phyloP scores from a whole-genome alignment of 2,329 filamentous ascomycete genomes.

The Rhexocercosporidium sp. region DNA sequence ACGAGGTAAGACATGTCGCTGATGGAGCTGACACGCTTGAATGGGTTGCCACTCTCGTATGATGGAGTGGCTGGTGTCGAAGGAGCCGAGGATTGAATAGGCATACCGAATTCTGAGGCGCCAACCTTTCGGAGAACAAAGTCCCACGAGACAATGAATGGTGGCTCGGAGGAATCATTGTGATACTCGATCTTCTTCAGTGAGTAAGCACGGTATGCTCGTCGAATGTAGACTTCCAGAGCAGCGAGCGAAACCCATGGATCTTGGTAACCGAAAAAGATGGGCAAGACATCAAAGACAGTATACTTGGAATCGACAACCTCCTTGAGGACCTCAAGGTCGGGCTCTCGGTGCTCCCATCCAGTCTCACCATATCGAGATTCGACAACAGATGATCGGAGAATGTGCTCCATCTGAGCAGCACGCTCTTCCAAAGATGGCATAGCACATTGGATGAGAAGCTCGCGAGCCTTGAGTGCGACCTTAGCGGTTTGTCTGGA shows the following conservation, averaged over 20 bases:
- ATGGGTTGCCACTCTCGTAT: slow-evolving; percentile 62
- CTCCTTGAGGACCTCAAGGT: slow-evolving; percentile 90
- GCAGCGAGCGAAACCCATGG: slow-evolving; percentile 93
- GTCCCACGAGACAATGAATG: slow-evolving; percentile 90
- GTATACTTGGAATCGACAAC: slow-evolving; percentile 99
- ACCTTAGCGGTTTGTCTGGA: slow-evolving; percentile 88
- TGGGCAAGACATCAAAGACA: slow-evolving; percentile 92
- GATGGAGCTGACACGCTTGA: slow-evolving; percentile 90
- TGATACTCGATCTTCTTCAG: slow-evolving; percentile 90
- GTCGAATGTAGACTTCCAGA: slow-evolving; percentile 93
- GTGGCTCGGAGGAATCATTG: slow-evolving; percentile 70
- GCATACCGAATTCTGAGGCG: slow-evolving; percentile 85
- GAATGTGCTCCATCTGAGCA: slow-evolving; percentile 97
- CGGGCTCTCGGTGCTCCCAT: slow-evolving; percentile 94
- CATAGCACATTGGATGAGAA: slow-evolving; percentile 95
- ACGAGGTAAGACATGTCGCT: slow-evolving; percentile 93
- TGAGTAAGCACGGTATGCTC: slow-evolving; percentile 94
- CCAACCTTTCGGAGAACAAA: slow-evolving; percentile 94
- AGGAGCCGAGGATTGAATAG: slow-evolving; percentile 78
- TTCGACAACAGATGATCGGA: slow-evolving; percentile 93
- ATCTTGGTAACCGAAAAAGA: slow-evolving; percentile 94
- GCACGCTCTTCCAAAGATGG: slow-evolving; percentile 95
- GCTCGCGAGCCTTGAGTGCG: slow-evolving; percentile 93
- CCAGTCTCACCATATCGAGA: slow-evolving; percentile 97
- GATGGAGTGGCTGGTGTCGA: slow-evolving; percentile 81